Evolutionary conservation across 345 rosid species (phyloP).

Genomic region (Acer yangbiense): DNA sequence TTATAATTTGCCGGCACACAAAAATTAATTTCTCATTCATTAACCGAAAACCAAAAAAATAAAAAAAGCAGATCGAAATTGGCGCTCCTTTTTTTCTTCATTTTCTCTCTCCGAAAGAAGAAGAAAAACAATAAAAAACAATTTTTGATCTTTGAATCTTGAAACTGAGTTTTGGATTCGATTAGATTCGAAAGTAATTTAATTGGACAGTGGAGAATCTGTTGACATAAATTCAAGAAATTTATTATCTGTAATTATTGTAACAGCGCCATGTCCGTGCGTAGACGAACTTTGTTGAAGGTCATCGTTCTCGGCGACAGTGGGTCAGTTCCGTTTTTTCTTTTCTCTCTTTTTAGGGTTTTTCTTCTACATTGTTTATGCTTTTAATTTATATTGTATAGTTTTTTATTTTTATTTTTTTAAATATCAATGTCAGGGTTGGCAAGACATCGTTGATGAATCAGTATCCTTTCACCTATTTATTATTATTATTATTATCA

Average conservation of each 20-base stretch:
- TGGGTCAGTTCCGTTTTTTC: conserved; percentile 52
- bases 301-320: conserved; percentile 99
- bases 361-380: neutral
- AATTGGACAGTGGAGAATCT: neutral
- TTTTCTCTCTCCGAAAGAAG: neutral
- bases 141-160: conserved; percentile 11
- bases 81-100: conserved; percentile 47
- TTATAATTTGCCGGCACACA: neutral
- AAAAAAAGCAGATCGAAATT: conserved; percentile 35
- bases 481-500: neutral
- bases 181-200: neutral
- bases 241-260: neutral
- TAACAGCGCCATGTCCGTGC: conserved; percentile 59
- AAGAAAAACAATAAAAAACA: neutral
- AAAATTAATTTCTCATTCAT: neutral
- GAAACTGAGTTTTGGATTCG: neutral
- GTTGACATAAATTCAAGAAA: conserved; percentile 8
- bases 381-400: neutral
- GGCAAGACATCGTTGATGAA: conserved; percentile 99
- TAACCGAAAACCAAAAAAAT: neutral
- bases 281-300: conserved; percentile 95
- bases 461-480: conserved; percentile 71
- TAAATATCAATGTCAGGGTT: conserved; percentile 59
- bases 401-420: conserved; percentile 9
- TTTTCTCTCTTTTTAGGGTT: conserved; percentile 23